These are phyloP conservation scores for Aspergillus kassunensis DNA, from an alignment of 495 filamentous ascomycete species.

Conservation along the genomic window DNA sequence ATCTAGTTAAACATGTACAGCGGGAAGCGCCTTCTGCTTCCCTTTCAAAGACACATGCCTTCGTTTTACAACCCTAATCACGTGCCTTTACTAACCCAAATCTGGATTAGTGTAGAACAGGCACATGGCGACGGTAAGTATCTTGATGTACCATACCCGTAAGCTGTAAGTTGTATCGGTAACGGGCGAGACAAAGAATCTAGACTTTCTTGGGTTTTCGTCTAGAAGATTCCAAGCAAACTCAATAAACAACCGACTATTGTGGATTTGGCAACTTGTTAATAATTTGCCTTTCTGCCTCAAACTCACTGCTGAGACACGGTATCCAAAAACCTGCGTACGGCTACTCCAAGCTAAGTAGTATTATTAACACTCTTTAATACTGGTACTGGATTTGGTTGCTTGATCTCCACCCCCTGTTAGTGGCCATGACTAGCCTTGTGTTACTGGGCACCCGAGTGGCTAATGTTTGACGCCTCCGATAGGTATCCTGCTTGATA, in stretches of 20 bases:
- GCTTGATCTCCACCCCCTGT: neutral
- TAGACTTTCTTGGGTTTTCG: neutral
- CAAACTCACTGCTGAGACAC: neutral
- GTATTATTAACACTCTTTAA: neutral
- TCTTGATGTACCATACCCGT: too few species aligned
- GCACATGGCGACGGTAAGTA: too few species aligned
- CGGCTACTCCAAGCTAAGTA: neutral
- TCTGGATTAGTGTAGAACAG: too few species aligned
- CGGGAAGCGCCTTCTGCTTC: too few species aligned
- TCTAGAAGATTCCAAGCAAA: neutral
- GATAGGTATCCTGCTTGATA: neutral
- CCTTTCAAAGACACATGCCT: too few species aligned
- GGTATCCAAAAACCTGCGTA: neutral
- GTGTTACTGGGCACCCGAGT: neutral
- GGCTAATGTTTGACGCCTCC: neutral
- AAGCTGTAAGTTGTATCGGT: too few species aligned
- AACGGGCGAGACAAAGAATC: neutral
- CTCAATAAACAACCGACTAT: neutral
- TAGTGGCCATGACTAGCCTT: neutral
- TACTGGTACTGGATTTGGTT: neutral
- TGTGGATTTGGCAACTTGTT: neutral
- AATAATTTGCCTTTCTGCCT: neutral
- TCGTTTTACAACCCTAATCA: too few species aligned
- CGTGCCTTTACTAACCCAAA: too few species aligned
- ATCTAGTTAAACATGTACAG: too few species aligned